These are phyloP conservation scores for Phytomonas serpens DNA, from an alignment of 208 protist species.

Conservation along the genomic window DNA sequence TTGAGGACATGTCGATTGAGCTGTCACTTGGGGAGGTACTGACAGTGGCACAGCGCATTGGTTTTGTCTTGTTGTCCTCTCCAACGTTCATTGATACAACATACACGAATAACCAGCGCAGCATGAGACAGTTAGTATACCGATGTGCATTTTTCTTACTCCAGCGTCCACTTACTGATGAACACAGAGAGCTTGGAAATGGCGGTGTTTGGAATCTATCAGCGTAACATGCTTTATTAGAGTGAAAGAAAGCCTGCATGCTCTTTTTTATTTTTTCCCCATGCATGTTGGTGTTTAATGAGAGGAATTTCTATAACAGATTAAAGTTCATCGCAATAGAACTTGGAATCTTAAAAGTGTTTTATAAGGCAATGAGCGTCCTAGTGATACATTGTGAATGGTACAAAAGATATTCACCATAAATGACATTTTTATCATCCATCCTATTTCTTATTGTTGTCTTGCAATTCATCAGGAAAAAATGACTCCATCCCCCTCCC, in stretches of 20 bases:
- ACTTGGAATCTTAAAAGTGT: background rate
- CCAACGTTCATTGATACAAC: constrained; percentile 79
- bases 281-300: background rate
- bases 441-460: background rate
- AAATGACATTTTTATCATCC: background rate
- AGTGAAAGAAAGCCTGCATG: background rate
- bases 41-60: constrained; percentile 66
- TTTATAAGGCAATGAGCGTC: background rate
- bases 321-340: background rate
- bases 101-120: constrained; percentile 89
- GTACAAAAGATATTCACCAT: background rate
- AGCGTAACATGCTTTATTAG: background rate
- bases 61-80: constrained; percentile 59
- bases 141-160: constrained; percentile 86
- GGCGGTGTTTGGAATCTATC: background rate
- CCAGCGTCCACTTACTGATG: constrained; percentile 36
- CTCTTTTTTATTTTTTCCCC: background rate
- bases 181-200: constrained; percentile 11
- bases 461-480: background rate
- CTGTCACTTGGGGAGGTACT: constrained; percentile 85
- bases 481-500: no score
- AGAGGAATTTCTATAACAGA: background rate
- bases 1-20: constrained; percentile 85
- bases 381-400: background rate
- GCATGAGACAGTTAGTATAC: constrained; percentile 90